phyloP scores from a whole-genome alignment of 1,284 basidiomycete genomes.

The Amylostereum chailletii region DNA sequence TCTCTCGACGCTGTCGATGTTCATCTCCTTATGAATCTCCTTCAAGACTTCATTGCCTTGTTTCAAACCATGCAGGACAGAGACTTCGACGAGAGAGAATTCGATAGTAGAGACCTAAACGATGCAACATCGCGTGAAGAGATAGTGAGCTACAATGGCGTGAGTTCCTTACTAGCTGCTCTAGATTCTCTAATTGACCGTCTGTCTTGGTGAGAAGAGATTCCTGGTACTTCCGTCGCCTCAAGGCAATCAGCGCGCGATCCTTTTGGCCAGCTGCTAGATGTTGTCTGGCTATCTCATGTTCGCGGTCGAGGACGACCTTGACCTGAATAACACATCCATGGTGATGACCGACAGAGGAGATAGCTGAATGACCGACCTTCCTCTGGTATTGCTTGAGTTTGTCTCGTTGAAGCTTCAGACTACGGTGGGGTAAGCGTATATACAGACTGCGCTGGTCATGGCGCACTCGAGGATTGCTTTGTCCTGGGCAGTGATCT shows the following conservation, averaged over 20 bases:
- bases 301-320: constrained; percentile 78
- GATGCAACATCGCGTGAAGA: neutral
- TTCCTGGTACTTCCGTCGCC: constrained; percentile 92
- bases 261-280: constrained; percentile 79
- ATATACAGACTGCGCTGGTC: constrained; percentile 12
- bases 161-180: constrained; percentile 67
- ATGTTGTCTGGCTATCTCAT: constrained; percentile 81
- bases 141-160: neutral
- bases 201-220: constrained; percentile 84
- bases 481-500: constrained; percentile 88
- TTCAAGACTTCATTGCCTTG: constrained; percentile 92
- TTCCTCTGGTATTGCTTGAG: constrained; percentile 92
- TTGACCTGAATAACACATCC: constrained; percentile 59
- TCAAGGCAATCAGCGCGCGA: constrained; percentile 78
- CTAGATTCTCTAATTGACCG: constrained; percentile 80
- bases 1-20: constrained; percentile 86
- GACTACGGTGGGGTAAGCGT: constrained; percentile 32
- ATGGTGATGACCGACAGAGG: neutral
- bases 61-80: constrained; percentile 86
- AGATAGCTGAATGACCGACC: constrained; percentile 33
- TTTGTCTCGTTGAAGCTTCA: constrained; percentile 95
- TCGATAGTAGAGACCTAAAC: constrained; percentile 88
- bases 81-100: constrained; percentile 90
- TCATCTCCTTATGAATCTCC: constrained; percentile 92
- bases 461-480: constrained; percentile 84